phyloP scores from a whole-genome alignment of 768 basidiomycete species.

The Naganishia kalamii region DNA sequence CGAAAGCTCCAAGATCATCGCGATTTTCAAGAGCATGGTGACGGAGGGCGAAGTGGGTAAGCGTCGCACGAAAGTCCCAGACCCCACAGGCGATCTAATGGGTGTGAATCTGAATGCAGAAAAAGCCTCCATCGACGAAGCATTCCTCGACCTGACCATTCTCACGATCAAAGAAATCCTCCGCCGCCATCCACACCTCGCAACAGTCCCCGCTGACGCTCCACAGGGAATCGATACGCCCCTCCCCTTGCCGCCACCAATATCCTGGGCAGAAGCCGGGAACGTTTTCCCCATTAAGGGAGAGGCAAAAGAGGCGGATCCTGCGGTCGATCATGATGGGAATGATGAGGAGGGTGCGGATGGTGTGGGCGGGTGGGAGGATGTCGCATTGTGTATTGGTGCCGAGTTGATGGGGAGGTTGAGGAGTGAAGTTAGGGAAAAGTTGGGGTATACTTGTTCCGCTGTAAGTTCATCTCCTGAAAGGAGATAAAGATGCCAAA shows the following conservation, averaged over 20 bases:
- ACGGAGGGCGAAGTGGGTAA: conserved; percentile 76
- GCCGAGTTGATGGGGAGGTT: conserved; percentile 78
- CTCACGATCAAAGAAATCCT: conserved; percentile 72
- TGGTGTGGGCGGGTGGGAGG: conserved; percentile 66
- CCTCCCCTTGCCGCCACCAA: conserved; percentile 40
- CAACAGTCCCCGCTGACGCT: conserved; percentile 61
- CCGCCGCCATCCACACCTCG: conserved; percentile 68
- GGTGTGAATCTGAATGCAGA: conserved; percentile 52
- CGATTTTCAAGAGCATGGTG: conserved; percentile 70
- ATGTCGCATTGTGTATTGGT: conserved; percentile 79
- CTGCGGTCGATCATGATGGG: conserved; percentile 10
- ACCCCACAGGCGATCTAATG: not conserved
- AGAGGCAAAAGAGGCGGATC: conserved; percentile 15
- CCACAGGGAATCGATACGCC: conserved; percentile 57
- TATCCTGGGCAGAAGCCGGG: conserved; percentile 42
- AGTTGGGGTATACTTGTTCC: conserved; percentile 86
- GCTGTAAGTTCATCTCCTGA: conserved; percentile 57
- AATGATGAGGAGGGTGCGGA: conserved; percentile 19
- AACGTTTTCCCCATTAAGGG: conserved; percentile 42
- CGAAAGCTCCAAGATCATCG: conserved; percentile 80
- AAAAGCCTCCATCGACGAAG: conserved; percentile 96
- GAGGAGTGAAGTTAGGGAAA: conserved; percentile 59
- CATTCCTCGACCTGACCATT: conserved; percentile 83
- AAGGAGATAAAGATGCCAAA: no score
- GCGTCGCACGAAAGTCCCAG: conserved; percentile 21